Evolutionary conservation across 1,284 basidiomycete species (phyloP).

Genomic region (Lentinus polychrous): DNA sequence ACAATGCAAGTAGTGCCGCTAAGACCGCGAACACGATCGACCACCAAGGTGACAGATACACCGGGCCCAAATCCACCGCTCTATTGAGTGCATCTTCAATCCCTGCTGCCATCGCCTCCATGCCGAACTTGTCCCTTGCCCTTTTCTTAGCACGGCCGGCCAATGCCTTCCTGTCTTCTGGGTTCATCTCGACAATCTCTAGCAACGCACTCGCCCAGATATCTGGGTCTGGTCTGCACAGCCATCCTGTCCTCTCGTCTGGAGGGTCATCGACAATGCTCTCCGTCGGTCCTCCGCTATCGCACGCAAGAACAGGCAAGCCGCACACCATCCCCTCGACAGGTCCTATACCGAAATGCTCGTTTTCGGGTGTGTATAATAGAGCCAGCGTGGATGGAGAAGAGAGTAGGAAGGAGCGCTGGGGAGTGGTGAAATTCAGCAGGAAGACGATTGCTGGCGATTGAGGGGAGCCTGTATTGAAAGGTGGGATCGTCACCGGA

Average conservation of each 20-base stretch:
- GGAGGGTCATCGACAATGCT: conserved; percentile 61
- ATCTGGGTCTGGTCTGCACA: conserved; percentile 52
- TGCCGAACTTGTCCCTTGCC: conserved; percentile 51
- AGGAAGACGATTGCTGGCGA: conserved; percentile 73
- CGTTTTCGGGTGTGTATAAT: conserved; percentile 91
- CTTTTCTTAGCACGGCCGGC: conserved; percentile 48
- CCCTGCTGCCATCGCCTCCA: conserved; percentile 60
- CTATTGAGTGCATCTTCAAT: conserved; percentile 48
- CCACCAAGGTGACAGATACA: conserved; percentile 11
- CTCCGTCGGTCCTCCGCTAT: conserved; percentile 90
- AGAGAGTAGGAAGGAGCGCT: conserved; percentile 73
- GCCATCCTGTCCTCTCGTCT: conserved; percentile 55
- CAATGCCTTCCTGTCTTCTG: conserved; percentile 41
- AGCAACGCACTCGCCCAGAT: conserved; percentile 66
- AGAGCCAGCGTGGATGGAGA: conserved; percentile 63
- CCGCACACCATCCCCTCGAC: conserved; percentile 94
- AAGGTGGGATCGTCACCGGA: conserved; percentile 15
- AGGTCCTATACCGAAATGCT: conserved; percentile 97
- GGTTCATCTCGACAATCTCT: conserved; percentile 50
- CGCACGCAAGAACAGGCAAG: conserved; percentile 83
- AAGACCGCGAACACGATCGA: conserved; percentile 1
- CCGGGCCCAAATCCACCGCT: conserved; percentile 44
- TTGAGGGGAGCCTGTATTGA: conserved; percentile 11
- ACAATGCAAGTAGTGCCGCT: conserved; percentile 3
- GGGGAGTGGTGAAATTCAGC: conserved; percentile 77